Conservation (phyloP, 2,329 filamentous ascomycete species). For the Raffaelea albimanens region DNA sequence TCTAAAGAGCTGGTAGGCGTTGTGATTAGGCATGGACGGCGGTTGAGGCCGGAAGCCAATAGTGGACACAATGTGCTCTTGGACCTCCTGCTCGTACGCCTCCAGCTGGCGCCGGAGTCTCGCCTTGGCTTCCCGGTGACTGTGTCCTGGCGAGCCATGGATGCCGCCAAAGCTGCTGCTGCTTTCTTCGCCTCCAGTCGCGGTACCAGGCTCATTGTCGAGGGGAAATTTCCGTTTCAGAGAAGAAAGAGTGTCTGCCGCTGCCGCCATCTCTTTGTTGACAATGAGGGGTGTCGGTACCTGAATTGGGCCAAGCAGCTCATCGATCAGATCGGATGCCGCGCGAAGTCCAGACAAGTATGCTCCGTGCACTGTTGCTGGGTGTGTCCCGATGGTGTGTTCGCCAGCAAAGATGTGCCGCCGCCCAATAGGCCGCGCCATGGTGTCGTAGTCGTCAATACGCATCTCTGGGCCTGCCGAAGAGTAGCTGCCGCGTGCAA, state of each 20-base stretch:
- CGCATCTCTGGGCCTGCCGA: constrained; percentile 78
- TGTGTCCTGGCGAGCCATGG: constrained; percentile 29
- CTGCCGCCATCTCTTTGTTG: constrained; percentile 48
- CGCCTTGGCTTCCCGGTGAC: constrained; percentile 4
- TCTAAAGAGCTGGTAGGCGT: constrained; percentile 84
- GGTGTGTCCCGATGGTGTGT: constrained; percentile 90
- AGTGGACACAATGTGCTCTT: constrained; percentile 38
- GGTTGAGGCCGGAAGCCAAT: constrained; percentile 69
- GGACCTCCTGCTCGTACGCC: constrained; percentile 45
- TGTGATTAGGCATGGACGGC: constrained; percentile 65
- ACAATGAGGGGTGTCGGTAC: constrained; percentile 68
- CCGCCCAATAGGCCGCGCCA: constrained; percentile 67
- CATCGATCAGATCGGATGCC: constrained; percentile 74
- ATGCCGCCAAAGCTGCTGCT: constrained; percentile 2
- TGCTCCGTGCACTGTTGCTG: constrained; percentile 92
- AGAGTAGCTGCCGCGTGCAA: constrained; percentile 91
- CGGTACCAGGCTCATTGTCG: constrained; percentile 9
- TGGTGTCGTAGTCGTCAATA: constrained; percentile 82
- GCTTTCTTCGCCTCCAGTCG: constrained; percentile 2
- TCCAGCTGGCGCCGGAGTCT: constrained; percentile 40
- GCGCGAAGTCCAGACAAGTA: constrained; percentile 89
- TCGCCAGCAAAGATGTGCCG: constrained; percentile 94
- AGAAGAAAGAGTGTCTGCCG: constrained; percentile 13
- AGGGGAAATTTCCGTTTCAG: constrained; percentile 43
- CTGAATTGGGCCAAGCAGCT: constrained; percentile 71